Percentiles rank a stretch among this genome's conserved stretches.
Conservation (phyloP, 345 rosid genomes). For the Aegle marmelos region DNA sequence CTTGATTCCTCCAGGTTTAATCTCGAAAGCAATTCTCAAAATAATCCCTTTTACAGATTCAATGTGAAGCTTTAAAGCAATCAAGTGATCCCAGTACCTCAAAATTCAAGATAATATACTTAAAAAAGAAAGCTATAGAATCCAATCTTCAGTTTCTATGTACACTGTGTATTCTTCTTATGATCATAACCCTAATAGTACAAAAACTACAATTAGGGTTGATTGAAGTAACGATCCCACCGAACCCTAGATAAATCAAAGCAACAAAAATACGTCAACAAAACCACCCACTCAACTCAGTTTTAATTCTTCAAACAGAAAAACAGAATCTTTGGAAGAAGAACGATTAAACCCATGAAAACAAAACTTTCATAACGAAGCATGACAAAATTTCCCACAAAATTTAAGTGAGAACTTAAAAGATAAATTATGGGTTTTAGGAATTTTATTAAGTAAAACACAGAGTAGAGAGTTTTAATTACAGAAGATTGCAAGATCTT, state of each 20-base stretch:
- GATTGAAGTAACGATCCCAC: conserved; percentile 36
- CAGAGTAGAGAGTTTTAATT: conserved; percentile 21
- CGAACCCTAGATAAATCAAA: conserved; percentile 41
- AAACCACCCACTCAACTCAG: conserved; percentile 14
- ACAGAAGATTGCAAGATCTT: conserved; percentile 12
- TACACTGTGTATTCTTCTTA: conserved; percentile 18
- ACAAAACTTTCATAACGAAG: background rate
- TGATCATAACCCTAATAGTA: conserved; percentile 33
- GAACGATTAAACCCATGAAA: background rate
- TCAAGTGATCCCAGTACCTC: conserved; percentile 24
- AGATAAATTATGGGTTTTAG: conserved; percentile 16
- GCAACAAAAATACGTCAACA: conserved; percentile 19
- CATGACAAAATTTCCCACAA: background rate
- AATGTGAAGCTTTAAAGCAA: conserved; percentile 19
- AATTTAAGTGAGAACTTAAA: conserved; percentile 13
- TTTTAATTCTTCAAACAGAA: conserved; percentile 13
- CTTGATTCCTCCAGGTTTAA: background rate
- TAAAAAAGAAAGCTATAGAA: conserved; percentile 9
- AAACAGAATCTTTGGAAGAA: background rate
- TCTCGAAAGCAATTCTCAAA: background rate
- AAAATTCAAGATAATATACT: background rate
- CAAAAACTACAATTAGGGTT: conserved; percentile 38
- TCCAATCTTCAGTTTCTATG: conserved; percentile 25
- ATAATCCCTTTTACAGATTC: conserved; percentile 11
- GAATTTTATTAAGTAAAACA: background rate